Percentiles rank a stretch among this genome's conserved stretches.
These are phyloP conservation scores for Lenwebbia sp. DNA, from an alignment of 345 rosid genomes.

Conservation along the genomic window DNA sequence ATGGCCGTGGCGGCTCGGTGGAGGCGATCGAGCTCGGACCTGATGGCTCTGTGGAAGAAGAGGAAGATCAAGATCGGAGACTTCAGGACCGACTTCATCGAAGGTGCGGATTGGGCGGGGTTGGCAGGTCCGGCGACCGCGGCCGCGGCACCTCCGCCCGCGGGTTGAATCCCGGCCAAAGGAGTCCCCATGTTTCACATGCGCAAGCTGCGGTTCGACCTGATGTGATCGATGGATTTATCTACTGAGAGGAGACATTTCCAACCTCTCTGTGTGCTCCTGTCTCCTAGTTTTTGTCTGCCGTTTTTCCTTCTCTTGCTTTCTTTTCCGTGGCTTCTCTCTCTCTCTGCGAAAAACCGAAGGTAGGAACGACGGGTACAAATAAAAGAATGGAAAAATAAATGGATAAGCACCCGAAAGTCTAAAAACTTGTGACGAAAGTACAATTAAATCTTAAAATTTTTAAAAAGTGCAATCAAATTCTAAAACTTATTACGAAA, in stretches of 20 bases:
- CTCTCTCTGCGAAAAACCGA: too few relatives aligned
- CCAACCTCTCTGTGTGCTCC: not conserved
- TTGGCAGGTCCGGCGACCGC: not conserved
- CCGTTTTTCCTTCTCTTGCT: not conserved
- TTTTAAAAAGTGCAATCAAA: too few relatives aligned
- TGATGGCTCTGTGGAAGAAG: conserved; percentile 73
- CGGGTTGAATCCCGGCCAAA: conserved; percentile 32
- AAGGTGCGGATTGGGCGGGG: not conserved
- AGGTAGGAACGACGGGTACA: too few relatives aligned
- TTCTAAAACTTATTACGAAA: too few relatives aligned
- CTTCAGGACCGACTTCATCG: conserved; percentile 15
- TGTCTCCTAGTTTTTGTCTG: not conserved
- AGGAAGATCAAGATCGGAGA: conserved; percentile 76
- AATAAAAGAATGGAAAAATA: too few relatives aligned
- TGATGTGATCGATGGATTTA: too few relatives aligned
- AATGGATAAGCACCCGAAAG: too few relatives aligned
- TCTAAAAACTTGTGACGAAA: too few relatives aligned
- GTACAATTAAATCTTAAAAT: too few relatives aligned
- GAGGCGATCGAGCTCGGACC: conserved; percentile 74
- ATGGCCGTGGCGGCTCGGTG: conserved; percentile 57
- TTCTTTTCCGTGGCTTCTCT: not conserved
- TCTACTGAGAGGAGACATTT: not conserved
- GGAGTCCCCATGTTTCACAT: conserved; percentile 55
- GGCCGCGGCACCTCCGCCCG: conserved; percentile 8
- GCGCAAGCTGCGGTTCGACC: not conserved